phyloP scores from a whole-genome alignment of 176 grass and related monocot species.

The Avena eriantha region DNA sequence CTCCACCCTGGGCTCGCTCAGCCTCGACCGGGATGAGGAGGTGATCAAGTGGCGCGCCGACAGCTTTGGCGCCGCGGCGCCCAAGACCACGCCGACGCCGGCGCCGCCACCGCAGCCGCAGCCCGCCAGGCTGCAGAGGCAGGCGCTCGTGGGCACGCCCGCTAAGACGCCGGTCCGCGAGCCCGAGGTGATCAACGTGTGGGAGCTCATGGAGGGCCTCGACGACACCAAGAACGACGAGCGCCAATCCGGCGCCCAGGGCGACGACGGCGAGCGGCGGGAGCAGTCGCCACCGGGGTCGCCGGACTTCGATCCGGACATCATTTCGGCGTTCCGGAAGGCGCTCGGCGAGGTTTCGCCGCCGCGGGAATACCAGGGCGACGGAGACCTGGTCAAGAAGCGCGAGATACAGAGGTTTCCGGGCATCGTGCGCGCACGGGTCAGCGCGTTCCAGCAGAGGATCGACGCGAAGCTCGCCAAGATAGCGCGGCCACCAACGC shows the following conservation, averaged over 20 bases:
- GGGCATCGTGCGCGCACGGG: slow-evolving; percentile 73
- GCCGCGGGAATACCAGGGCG: not conserved
- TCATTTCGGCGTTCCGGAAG: slow-evolving; percentile 63
- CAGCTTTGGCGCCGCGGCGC: not conserved
- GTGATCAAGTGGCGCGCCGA: slow-evolving; percentile 66
- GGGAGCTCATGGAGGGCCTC: slow-evolving; percentile 98
- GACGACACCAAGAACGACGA: slow-evolving; percentile 66
- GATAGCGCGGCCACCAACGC: slow-evolving; percentile 8
- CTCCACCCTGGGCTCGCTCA: slow-evolving; percentile 77
- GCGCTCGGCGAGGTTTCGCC: slow-evolving; percentile 42
- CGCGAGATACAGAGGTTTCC: slow-evolving; percentile 65
- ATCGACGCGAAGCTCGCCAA: slow-evolving; percentile 73
- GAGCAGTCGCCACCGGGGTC: slow-evolving; percentile 33
- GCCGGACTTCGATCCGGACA: slow-evolving; percentile 64
- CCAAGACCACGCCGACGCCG: not conserved
- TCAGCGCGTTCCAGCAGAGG: slow-evolving; percentile 76
- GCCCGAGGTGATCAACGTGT: slow-evolving; percentile 90
- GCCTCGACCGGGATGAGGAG: slow-evolving; percentile 70
- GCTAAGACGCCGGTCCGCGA: slow-evolving; percentile 62
- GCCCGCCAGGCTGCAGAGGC: slow-evolving; percentile 50
- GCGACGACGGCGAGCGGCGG: not conserved
- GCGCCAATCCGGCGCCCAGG: slow-evolving; percentile 3
- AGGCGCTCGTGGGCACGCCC: slow-evolving; percentile 50
- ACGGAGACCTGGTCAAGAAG: slow-evolving; percentile 35
- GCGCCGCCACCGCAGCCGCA: slow-evolving; percentile 27